Percentiles rank a stretch among this genome's conserved stretches.
These are phyloP conservation scores for Talaromyces proteolyticus DNA, from an alignment of 495 filamentous ascomycete genomes.

Conservation along the genomic window DNA sequence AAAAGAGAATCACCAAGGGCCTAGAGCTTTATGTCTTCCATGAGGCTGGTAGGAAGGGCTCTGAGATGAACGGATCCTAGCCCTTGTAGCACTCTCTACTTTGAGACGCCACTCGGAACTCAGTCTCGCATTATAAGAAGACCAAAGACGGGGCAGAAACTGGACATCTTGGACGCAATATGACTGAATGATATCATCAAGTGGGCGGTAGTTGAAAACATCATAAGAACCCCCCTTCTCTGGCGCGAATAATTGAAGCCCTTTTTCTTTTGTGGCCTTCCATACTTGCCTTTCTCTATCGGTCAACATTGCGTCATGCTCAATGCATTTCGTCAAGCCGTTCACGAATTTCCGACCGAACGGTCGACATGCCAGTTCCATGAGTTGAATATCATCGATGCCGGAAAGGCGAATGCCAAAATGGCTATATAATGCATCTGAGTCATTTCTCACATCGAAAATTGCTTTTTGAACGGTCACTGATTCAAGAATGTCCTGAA, in stretches of 20 bases:
- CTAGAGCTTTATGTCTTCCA: too few species aligned
- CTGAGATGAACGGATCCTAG: too few species aligned
- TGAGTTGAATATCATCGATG: constrained; percentile 49
- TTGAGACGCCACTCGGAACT: too few species aligned
- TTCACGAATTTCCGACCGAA: constrained; percentile 18
- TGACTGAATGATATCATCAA: constrained; percentile 28
- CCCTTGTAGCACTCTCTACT: too few species aligned
- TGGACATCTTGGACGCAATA: constrained; percentile 47
- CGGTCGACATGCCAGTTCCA: constrained; percentile 40
- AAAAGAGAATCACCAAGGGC: too few species aligned
- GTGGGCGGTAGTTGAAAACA: constrained; percentile 43
- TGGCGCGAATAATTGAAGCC: constrained; percentile 27
- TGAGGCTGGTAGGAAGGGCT: too few species aligned
- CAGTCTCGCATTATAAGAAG: too few species aligned
- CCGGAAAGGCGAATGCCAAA: constrained; percentile 26
- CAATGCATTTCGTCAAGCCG: constrained; percentile 41
- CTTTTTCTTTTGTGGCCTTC: constrained; percentile 36
- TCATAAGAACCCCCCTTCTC: constrained; percentile 38
- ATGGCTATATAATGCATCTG: constrained; percentile 46
- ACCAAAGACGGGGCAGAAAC: constrained; percentile 31
- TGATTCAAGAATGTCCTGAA: constrained; percentile 46
- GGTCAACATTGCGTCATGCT: constrained; percentile 20
- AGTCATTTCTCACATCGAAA: constrained; percentile 41
- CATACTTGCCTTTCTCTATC: constrained; percentile 15
- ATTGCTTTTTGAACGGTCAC: constrained; percentile 22